Conservation (phyloP, 1,139 yeast genomes). For the Ogataea hybrid region DNA sequence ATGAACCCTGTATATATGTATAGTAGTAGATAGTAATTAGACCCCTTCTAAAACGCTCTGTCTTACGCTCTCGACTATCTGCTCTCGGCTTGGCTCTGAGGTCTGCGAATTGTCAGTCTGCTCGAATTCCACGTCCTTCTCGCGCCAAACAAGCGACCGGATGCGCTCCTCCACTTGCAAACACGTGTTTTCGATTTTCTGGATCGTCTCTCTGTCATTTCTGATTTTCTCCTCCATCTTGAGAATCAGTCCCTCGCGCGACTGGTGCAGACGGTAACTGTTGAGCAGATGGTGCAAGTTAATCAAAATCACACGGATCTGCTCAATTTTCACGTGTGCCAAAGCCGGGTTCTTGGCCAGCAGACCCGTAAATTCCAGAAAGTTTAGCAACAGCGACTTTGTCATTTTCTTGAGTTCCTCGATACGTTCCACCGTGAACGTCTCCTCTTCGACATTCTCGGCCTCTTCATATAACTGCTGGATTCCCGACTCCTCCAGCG, state of each 20-base stretch:
- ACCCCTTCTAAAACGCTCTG: not conserved
- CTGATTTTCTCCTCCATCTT: slow-evolving; percentile 47
- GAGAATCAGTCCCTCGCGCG: slow-evolving; percentile 56
- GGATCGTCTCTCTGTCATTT: slow-evolving; percentile 41
- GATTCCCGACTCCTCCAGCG: slow-evolving; percentile 50
- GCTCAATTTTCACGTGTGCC: slow-evolving; percentile 47
- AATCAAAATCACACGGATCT: slow-evolving; percentile 48
- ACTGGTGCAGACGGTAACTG: slow-evolving; percentile 58
- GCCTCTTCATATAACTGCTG: slow-evolving; percentile 42
- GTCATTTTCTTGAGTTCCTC: slow-evolving; percentile 52
- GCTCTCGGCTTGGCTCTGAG: slow-evolving; percentile 3
- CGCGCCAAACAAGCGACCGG: slow-evolving; percentile 24
- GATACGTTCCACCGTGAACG: slow-evolving; percentile 45
- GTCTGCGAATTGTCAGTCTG: not conserved
- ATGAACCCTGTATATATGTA: not conserved
- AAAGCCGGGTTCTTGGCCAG: slow-evolving; percentile 49
- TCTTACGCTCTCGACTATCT: slow-evolving; percentile 3
- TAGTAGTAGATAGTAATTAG: not conserved
- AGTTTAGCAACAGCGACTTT: slow-evolving; percentile 54
- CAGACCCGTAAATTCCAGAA: slow-evolving; percentile 50
- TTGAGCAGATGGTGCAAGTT: slow-evolving; percentile 56
- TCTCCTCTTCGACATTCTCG: slow-evolving; percentile 39
- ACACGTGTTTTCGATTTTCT: slow-evolving; percentile 40
- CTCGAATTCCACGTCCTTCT: slow-evolving; percentile 2
- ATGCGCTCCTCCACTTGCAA: slow-evolving; percentile 39